Evolutionary conservation across 805 yeast species (phyloP).

Genomic region (Yamadazyma takamatsuzukensis): DNA sequence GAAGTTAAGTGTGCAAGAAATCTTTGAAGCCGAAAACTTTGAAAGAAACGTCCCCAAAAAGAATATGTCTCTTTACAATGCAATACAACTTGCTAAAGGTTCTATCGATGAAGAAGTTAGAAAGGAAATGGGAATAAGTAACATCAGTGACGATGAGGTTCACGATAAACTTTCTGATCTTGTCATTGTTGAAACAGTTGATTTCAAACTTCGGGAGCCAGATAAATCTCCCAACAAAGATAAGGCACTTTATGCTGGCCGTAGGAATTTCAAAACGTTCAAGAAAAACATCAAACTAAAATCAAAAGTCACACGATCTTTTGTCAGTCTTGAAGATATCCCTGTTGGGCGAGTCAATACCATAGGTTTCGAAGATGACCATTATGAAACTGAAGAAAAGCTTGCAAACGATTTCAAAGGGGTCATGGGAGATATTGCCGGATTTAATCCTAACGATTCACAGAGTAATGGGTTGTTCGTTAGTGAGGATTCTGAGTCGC

Average conservation of each 20-base stretch:
- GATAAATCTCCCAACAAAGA: not conserved
- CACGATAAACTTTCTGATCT: conserved; percentile 17
- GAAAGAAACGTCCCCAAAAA: too few relatives aligned
- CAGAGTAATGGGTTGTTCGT: conserved; percentile 2
- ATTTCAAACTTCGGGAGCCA: conserved; percentile 14
- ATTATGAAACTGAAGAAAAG: not conserved
- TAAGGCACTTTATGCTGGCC: conserved; percentile 8
- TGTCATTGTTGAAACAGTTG: conserved; percentile 29
- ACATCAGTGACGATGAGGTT: conserved; percentile 5
- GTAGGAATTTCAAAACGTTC: conserved; percentile 31
- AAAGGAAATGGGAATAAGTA: conserved; percentile 23
- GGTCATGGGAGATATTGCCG: not conserved
- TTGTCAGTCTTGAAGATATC: conserved; percentile 14
- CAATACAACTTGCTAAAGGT: conserved; percentile 24
- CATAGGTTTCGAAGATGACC: not conserved
- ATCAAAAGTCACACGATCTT: conserved; percentile 18
- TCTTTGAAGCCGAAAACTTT: conserved; percentile 4
- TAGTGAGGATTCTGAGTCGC: conserved; percentile 5
- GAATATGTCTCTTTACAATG: conserved; percentile 26
- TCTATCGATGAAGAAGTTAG: conserved; percentile 18
- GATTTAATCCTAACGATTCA: not conserved
- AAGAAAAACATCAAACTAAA: conserved; percentile 18
- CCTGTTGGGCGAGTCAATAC: conserved; percentile 2
- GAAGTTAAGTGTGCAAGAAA: conserved; percentile 1
- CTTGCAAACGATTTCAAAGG: not conserved